A percentile compares a stretch with the other conserved stretches of the same genome.
phyloP scores from a whole-genome alignment of 2,329 filamentous ascomycete genomes.

The Sclerotinia nivalis region DNA sequence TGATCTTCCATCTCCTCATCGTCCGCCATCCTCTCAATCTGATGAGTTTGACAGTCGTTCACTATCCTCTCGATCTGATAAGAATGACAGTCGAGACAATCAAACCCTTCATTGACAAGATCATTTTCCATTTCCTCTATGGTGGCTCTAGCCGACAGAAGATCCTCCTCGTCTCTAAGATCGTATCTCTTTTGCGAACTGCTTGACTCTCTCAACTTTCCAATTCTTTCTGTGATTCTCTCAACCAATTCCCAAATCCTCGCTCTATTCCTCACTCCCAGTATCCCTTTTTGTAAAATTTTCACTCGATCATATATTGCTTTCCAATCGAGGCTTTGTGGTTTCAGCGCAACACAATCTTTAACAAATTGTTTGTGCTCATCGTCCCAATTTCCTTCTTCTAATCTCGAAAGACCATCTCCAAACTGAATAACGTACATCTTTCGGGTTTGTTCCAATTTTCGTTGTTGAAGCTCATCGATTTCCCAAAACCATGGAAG shows the following conservation, averaged over 20 bases:
- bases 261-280: constrained; percentile 22
- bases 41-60: background rate
- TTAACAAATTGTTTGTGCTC: constrained; percentile 16
- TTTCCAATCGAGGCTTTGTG: constrained; percentile 22
- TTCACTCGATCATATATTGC: constrained; percentile 20
- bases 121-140: background rate
- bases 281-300: constrained; percentile 16
- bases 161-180: constrained; percentile 4
- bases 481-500: constrained; percentile 27
- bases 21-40: constrained; percentile 1
- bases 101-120: background rate
- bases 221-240: constrained; percentile 23
- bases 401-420: constrained; percentile 6
- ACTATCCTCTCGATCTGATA: background rate
- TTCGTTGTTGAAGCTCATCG: constrained; percentile 14
- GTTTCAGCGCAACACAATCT: constrained; percentile 7
- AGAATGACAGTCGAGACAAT: background rate
- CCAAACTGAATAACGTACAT: constrained; percentile 8
- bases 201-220: constrained; percentile 2
- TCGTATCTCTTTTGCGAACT: background rate
- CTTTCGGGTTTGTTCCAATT: background rate
- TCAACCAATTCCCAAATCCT: constrained; percentile 21
- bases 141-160: background rate
- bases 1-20: background rate
- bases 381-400: background rate